Evolutionary conservation across 768 basidiomycete genomes (phyloP), one percentile per base, ranked within the genome.

Genomic region (Serendipita indica): DNA sequence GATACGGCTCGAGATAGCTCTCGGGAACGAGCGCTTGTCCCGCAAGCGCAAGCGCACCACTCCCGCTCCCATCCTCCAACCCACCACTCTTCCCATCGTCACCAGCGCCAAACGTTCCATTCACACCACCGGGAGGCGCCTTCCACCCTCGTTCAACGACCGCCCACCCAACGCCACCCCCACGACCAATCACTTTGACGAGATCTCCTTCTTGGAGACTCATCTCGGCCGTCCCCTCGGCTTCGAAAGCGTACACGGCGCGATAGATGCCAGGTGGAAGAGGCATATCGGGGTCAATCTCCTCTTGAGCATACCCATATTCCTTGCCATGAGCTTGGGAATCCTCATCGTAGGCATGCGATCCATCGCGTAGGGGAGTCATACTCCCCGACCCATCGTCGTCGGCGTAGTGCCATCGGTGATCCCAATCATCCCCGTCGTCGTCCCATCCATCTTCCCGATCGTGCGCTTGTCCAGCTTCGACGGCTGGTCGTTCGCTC

Each of bases 151-250:
- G 76, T 60, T 79, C 74, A 1, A 81, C 86, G 6, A 89, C 81
- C 0, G 84, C 86, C 87, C 86, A 88, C 0, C 86, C 86, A 2
- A 83, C 81, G 0, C 85, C 85, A 0, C 86, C 86, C 3, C 86
- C 85, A 49, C 85, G 65, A 7, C 86, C 86, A 2, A 88, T 69
- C 27, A 89, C 85, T 1, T 74, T 73, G 13, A 91, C 82, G 46
- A 85, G 63, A 70, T 90, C 85, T 45, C 83, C 89, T 69, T 88
- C 85, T 62, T 75, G 79, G 58, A 91, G 70, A 41, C 73, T 74
- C 86, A 90, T 88, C 78, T 92, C 89, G 33, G 86, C 84, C 16
- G 79, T 80, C 1, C 86, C 83, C 64, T 89, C 86, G 0, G 86
- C 84, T 61, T 82, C 81, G 62, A 92, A 90, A 3, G 80, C 74